Conservation (phyloP, 805 yeast species). For the Ogataea trehalophila region DNA sequence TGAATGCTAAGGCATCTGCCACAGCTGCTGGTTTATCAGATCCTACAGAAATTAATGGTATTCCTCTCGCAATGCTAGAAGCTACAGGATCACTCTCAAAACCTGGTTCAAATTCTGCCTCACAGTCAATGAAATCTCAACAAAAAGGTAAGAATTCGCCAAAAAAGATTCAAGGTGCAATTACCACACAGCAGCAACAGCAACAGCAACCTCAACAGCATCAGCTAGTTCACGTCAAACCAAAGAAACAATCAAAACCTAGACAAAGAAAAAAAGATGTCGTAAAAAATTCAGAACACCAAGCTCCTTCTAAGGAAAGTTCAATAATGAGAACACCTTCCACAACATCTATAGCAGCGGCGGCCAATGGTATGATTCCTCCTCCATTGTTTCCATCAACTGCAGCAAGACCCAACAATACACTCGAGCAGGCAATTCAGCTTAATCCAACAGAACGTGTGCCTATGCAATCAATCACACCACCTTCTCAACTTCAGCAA, state of each 20-base stretch:
- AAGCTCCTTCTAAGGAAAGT: background rate
- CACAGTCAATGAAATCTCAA: background rate
- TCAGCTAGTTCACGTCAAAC: background rate
- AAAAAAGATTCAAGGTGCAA: constrained; percentile 1
- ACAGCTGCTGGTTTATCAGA: constrained; percentile 52
- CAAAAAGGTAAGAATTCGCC: constrained; percentile 2
- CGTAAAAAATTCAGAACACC: background rate
- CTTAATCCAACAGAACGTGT: background rate
- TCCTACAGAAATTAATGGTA: constrained; percentile 37
- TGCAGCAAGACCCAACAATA: constrained; percentile 1
- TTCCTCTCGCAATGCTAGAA: constrained; percentile 52
- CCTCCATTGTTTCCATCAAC: constrained; percentile 23
- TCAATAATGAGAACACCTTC: constrained; percentile 5
- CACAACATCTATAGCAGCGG: constrained; percentile 23
- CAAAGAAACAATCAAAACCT: constrained; percentile 4
- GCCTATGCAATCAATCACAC: background rate
- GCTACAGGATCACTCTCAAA: constrained; percentile 65
- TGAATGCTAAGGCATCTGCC: constrained; percentile 52
- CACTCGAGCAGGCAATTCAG: background rate
- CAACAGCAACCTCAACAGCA: background rate
- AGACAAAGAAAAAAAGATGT: constrained; percentile 4
- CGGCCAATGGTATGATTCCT: constrained; percentile 22
- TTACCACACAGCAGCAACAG: constrained; percentile 1
- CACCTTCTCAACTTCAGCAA: background rate
- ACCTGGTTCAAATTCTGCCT: background rate